Conservation (phyloP, 805 yeast species). For the Monosporozyma siamensis region DNA sequence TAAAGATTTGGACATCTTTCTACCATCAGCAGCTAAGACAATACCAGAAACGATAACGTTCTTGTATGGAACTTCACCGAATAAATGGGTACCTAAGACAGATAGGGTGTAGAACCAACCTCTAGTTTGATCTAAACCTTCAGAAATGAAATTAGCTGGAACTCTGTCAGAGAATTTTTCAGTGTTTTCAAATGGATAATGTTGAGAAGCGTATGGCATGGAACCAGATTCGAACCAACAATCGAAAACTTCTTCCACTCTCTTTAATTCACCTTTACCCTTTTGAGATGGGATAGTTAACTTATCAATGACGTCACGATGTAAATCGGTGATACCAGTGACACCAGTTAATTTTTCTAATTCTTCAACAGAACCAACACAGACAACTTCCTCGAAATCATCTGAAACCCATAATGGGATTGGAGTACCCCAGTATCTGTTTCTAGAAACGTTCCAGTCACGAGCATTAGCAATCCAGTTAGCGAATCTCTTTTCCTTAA, state of each 20-base stretch:
- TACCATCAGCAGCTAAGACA: constrained; percentile 95
- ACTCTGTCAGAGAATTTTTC: constrained; percentile 62
- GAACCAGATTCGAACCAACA: constrained; percentile 99
- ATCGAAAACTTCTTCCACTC: constrained; percentile 97
- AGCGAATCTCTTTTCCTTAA: constrained; percentile 90
- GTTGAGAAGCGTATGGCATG: constrained; percentile 96
- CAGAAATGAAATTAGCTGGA: constrained; percentile 97
- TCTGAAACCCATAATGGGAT: constrained; percentile 96
- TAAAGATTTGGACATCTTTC: constrained; percentile 97
- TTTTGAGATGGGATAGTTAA: constrained; percentile 85
- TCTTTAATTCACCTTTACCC: constrained; percentile 80
- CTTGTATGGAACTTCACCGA: constrained; percentile 85
- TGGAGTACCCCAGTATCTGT: constrained; percentile 99
- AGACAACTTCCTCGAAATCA: constrained; percentile 84
- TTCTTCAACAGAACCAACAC: constrained; percentile 86
- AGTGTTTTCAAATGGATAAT: constrained; percentile 87
- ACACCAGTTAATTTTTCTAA: constrained; percentile 78
- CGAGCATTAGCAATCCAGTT: constrained; percentile 99
- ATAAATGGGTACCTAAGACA: constrained; percentile 90
- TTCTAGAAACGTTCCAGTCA: constrained; percentile 98
- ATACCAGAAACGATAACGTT: constrained; percentile 95
- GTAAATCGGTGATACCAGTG: constrained; percentile 75
- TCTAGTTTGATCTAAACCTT: constrained; percentile 98
- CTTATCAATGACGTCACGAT: constrained; percentile 85
- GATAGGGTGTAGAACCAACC: constrained; percentile 99